Percentiles rank a stretch among this genome's conserved stretches.
Evolutionary conservation across 2,329 filamentous ascomycete genomes (phyloP).

Genomic region (Fusarium sp.): DNA sequence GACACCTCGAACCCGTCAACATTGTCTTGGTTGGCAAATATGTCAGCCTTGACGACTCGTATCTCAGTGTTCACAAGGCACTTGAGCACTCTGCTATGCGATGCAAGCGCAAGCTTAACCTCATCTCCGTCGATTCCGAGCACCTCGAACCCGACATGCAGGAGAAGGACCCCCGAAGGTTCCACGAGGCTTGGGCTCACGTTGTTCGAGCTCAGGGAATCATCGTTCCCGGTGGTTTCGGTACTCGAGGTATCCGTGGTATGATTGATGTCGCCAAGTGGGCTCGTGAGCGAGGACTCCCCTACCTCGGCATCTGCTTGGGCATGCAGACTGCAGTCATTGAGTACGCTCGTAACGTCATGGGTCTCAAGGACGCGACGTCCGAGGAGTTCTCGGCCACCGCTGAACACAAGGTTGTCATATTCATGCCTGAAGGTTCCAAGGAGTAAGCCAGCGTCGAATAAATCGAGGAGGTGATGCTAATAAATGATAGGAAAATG

Average conservation of each 20-base stretch:
- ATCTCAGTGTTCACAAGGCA: constrained; percentile 82
- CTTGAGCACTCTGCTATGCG: constrained; percentile 93
- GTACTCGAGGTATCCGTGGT: constrained; percentile 78
- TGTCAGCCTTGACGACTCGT: constrained; percentile 83
- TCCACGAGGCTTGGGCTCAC: constrained; percentile 86
- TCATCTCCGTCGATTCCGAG: constrained; percentile 86
- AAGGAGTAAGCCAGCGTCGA: constrained; percentile 46
- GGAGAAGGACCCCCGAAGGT: constrained; percentile 72
- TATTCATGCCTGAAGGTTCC: constrained; percentile 86
- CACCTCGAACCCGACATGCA: constrained; percentile 77
- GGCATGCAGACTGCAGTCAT: constrained; percentile 95
- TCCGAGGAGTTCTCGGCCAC: constrained; percentile 65
- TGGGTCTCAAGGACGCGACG: constrained; percentile 65
- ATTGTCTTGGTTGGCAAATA: constrained; percentile 97
- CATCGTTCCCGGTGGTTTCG: constrained; percentile 80
- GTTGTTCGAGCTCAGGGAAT: constrained; percentile 69
- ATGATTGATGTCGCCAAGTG: constrained; percentile 91
- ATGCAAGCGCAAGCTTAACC: constrained; percentile 79
- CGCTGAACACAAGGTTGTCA: constrained; percentile 75
- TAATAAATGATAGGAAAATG: constrained; percentile 48
- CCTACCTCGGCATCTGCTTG: constrained; percentile 89
- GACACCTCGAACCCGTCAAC: constrained; percentile 72
- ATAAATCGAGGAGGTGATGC: neutral
- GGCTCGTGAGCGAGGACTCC: constrained; percentile 82
- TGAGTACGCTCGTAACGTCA: constrained; percentile 83